Base-by-base conservation (phyloP, 345 rosid species). In the Chamaenerion angustifolium region DNA sequence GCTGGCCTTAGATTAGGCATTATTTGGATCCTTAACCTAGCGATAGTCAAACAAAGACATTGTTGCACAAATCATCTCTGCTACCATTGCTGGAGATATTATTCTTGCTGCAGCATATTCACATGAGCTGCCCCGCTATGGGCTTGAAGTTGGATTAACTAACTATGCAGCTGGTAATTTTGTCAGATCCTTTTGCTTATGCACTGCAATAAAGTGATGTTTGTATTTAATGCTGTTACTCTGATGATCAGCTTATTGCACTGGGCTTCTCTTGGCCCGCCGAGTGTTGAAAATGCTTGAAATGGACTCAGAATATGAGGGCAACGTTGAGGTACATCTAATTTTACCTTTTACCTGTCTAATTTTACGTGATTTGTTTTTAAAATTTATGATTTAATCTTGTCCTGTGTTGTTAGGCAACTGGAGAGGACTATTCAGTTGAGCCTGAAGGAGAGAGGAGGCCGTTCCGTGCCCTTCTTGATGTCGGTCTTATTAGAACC, bases 391-490 rank as follows among this genome's bases (percentile, higher is more conserved):
- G 25, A 46, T 21, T 16, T 8, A 46, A 6, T 8, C 8, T 11
- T 2, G 11, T 31, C n/a, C 0, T 21, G 15, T 15, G 15, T 15
- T 62, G 43, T 51, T 56, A 82, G 95, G 95, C 88, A 16, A 74
- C 82, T 31, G 95, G 95, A 14, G 95, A 80, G 72, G 93, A 86
- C 56, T 86, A 31, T 59, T 76, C 88, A 21, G 85, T 86, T 9
- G 95, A 86, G 48, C 93, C 82, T 25, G 62, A 71, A 48, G 92
- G 77, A 8, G 71, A 23, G 63, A 73, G 83, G 58, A 72, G 92
- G 78, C 92, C 92, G 16, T 82, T 82, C 70, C 83, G 82, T 43
- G 86, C 86, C 64, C 81, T 79, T 43, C 92, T 82, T 56, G 92
- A 82, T 75, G 92, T 82, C 25, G 92, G 92, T 7, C 71, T 82